Evolutionary conservation across 1,139 yeast genomes (phyloP), one percentile per base, ranked within the genome.

Genomic region (Candida tropicalis): DNA sequence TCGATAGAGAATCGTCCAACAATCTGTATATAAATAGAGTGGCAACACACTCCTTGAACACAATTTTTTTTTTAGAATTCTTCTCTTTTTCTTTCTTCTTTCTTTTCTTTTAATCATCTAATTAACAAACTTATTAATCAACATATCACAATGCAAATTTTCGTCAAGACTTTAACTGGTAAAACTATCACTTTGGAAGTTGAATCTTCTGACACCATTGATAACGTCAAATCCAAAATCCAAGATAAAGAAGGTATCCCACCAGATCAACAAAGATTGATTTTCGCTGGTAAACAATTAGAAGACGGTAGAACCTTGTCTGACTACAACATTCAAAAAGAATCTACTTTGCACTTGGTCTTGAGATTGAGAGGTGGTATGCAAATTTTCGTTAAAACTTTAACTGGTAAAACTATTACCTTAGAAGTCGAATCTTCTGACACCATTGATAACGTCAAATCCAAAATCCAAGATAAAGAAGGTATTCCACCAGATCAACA

Each of bases 351-450:
- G 57, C 97, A 91, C 79, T 85, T 91, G 78, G 98, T 91, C 65
- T 81, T 91, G 59, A 89, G 98, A 84, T 87, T 91, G 76, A 87
- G 97, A 83, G 97, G 97, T 85, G 96, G 96, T 81, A 81, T 82
- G 84, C 86, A 82, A 64, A 80, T 69, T 50, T 73, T 73, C 61
- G 79, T 68, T 48, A 74, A 74, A 62, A 82, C 87, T 7, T 69
- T 82, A 57, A 82, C 87, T 4, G 87, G 87, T 61, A 82, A 82
- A 70, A 82, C 89, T 35, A 82, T 82, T 53, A 82, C 87, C 18
- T 63, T 82, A 45, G 87, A 81, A 62, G 86, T 82, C 35, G 87
- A 82, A 59, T 82, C 87, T 11, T 81, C 87, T 3, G 87, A 82
- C 68, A 82, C 87, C 41, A 82, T 82, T 48, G 88, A 82, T 63